Evolutionary conservation across 1,284 basidiomycete species (phyloP).

Genomic region (Waitea zeae): DNA sequence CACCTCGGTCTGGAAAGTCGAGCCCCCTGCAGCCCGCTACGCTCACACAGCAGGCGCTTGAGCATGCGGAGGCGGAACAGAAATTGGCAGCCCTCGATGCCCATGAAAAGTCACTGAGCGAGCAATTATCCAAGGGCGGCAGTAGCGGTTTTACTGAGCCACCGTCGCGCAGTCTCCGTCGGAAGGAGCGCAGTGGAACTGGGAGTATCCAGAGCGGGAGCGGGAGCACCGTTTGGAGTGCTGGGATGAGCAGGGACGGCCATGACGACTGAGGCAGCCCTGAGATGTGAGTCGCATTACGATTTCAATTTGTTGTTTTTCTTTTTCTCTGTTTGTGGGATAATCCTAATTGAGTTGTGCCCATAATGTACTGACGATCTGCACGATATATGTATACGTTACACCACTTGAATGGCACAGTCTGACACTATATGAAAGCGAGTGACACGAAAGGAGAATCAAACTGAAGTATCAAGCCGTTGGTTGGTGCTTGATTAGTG

Average conservation of each 20-base stretch:
- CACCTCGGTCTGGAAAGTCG: conserved; percentile 17
- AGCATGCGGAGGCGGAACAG: conserved; percentile 59
- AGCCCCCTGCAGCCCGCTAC: conserved; percentile 17
- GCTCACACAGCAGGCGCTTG: conserved; percentile 58
- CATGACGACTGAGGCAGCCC: conserved; percentile 16
- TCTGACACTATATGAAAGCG: not conserved
- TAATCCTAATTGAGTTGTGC: not conserved
- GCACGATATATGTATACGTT: not conserved
- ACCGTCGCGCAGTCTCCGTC: conserved; percentile 29
- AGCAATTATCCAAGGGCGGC: conserved; percentile 57
- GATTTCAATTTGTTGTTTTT: not conserved
- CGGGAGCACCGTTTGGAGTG: conserved; percentile 71
- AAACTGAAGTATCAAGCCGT: too few species aligned
- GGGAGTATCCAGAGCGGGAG: conserved; percentile 46
- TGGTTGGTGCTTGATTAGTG: conserved; percentile 39
- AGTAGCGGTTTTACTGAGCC: conserved; percentile 67
- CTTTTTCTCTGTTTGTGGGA: not conserved
- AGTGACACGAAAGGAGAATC: too few species aligned
- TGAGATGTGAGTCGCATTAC: too few species aligned
- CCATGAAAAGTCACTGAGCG: conserved; percentile 52
- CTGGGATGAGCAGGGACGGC: conserved; percentile 49
- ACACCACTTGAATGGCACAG: not conserved
- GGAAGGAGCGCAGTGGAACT: conserved; percentile 32
- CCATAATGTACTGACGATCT: too few species aligned
- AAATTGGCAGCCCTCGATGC: conserved; percentile 57